These are phyloP conservation scores for Didymellaceae sp. DNA, from an alignment of 2,329 filamentous ascomycete genomes.

Conservation along the genomic window DNA sequence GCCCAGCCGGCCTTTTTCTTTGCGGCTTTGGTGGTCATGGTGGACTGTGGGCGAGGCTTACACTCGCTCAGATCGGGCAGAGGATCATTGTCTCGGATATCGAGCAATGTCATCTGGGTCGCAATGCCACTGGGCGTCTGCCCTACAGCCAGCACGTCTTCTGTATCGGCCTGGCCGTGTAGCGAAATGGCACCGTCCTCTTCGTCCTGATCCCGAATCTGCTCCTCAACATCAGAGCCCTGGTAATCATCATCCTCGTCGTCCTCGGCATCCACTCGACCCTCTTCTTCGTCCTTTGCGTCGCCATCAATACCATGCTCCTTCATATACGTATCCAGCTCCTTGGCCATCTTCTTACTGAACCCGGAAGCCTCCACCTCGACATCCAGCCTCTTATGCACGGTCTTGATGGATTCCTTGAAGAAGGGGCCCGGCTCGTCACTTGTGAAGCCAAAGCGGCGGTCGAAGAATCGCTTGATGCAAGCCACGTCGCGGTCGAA, in stretches of 20 bases:
- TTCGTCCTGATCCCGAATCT: constrained; percentile 3
- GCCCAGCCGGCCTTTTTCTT: constrained; percentile 48
- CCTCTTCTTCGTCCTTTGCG: constrained; percentile 47
- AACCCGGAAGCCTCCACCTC: constrained; percentile 93
- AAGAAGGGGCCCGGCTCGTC: constrained; percentile 86
- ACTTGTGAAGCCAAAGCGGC: constrained; percentile 85
- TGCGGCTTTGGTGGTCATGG: constrained; percentile 44
- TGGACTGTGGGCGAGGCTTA: constrained; percentile 31
- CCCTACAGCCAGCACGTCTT: neutral
- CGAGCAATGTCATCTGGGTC: constrained; percentile 46
- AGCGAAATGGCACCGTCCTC: neutral
- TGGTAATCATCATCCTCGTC: constrained; percentile 28
- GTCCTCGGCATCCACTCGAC: constrained; percentile 26
- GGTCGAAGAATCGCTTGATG: constrained; percentile 91
- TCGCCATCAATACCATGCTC: constrained; percentile 66
- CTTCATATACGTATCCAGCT: constrained; percentile 89
- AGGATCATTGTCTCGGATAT: constrained; percentile 45
- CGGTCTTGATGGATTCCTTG: constrained; percentile 77
- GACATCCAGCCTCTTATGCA: constrained; percentile 78
- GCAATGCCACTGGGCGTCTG: constrained; percentile 25
- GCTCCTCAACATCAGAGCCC: constrained; percentile 11
- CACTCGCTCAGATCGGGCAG: constrained; percentile 41
- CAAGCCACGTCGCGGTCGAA: constrained; percentile 96
- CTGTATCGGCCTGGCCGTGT: neutral
- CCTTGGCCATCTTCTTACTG: constrained; percentile 95